Evolutionary conservation across 2,329 filamentous ascomycete species (phyloP), one percentile per base, ranked within the genome.

Genomic region (Ophiocordyceps camponoti-floridani): DNA sequence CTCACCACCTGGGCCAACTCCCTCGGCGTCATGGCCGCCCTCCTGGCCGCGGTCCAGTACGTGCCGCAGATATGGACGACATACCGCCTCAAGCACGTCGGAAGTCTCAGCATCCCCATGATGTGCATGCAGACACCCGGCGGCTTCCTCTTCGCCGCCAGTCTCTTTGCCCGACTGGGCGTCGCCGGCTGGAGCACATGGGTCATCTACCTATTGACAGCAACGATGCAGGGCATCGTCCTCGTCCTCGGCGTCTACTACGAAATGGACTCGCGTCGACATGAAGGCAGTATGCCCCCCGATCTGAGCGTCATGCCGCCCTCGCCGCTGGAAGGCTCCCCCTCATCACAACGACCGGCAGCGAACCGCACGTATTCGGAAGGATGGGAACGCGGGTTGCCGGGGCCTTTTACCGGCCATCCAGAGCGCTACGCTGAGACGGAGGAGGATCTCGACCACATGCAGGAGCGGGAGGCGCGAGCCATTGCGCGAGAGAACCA

Each of bases 71-170:
- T 98, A 50, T 87, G 79, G 65, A 95, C 84, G 44, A 98, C 91
- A 0, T 93, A 84, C 64, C 74, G 70, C 44, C 68, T 95, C 47
- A 83, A 89, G 58, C 81, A 88, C 54, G 82, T 94, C 2, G 87
- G 87, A 45, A 94, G 87, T 59, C 66, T 98, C 53, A 94, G 86
- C 56, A 91, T 98, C 46, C 82, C 86, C 4, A 96, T 95, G 82
- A 96, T 98, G 88, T 83, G 84, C 58, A 94, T 98, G 31, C 91
- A 98, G 61, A 95, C 89, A 0, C 91, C 91, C 0, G 91, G 91
- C 0, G 87, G 86, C 47, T 80, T 94, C 52, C 66, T 98, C 7
- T 96, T 94, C 64, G 87, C 89, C 0, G 80, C 73, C 12, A 95
- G 87, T 58, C 65, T 98, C 40, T 86, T 81, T 43, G 77, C 75